Conservation (phyloP, 2,329 filamentous ascomycete species). For the Chaetomiaceae sp. region DNA sequence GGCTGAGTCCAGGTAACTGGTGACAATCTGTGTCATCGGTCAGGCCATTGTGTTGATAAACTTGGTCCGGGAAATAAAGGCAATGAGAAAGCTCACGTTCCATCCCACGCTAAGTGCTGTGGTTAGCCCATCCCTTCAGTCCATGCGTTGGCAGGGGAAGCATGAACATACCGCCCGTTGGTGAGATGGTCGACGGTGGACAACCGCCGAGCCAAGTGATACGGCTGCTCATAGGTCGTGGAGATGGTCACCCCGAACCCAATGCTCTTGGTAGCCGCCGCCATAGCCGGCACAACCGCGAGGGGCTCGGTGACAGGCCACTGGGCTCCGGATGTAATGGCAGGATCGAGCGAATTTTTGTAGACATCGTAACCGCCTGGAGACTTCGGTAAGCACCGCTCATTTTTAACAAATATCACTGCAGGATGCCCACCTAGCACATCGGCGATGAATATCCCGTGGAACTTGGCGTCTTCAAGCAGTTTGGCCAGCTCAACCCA, state of each 20-base stretch:
- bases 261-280: slow-evolving; percentile 59
- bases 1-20: slow-evolving; percentile 61
- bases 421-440: slow-evolving; percentile 40
- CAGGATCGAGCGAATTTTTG: slow-evolving; percentile 51
- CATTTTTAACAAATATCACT: not conserved
- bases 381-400: not conserved
- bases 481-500: slow-evolving; percentile 56
- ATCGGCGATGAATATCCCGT: slow-evolving; percentile 62
- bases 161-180: slow-evolving; percentile 35
- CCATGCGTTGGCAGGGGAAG: not conserved
- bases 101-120: slow-evolving; percentile 40
- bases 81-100: slow-evolving; percentile 31
- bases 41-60: no score
- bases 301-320: slow-evolving; percentile 68
- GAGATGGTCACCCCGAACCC: slow-evolving; percentile 62
- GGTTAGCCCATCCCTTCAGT: not conserved
- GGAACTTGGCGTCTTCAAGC: slow-evolving; percentile 56
- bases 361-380: slow-evolving; percentile 63
- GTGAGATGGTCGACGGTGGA: slow-evolving; percentile 63
- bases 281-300: slow-evolving; percentile 58
- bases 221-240: slow-evolving; percentile 64
- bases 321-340: slow-evolving; percentile 57
- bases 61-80: not conserved
- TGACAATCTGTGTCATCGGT: slow-evolving; percentile 47
- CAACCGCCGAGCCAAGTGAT: slow-evolving; percentile 58